These are phyloP conservation scores for Backusella mclennaniae DNA, from an alignment of 192 early-diverging fungal species.

Conservation along the genomic window DNA sequence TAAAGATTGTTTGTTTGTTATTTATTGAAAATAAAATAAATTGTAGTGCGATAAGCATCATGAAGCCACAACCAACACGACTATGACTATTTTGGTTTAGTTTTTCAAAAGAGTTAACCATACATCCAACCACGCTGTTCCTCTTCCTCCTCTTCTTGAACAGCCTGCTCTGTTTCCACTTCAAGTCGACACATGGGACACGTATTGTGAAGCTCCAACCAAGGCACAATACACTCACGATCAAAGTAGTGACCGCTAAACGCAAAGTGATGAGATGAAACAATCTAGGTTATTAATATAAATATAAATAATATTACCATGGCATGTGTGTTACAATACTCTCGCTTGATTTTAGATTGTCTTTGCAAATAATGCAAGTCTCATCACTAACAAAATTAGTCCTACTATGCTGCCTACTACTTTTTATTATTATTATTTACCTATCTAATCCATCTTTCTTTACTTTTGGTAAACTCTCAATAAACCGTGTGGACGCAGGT, in stretches of 20 bases:
- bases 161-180: conserved; percentile 36
- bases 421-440: conserved; percentile 8
- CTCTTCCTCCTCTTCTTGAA: conserved; percentile 39
- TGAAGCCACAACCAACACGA: neutral
- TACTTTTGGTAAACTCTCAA: conserved; percentile 26
- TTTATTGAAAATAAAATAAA: neutral
- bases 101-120: conserved; percentile 11
- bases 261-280: neutral
- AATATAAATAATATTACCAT: conserved; percentile 27
- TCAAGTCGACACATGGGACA: conserved; percentile 37
- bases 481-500: conserved; percentile 39
- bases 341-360: conserved; percentile 29
- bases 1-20: neutral
- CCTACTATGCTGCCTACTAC: neutral
- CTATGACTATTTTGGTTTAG: neutral
- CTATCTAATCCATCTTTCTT: conserved; percentile 12
- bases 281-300: neutral
- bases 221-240: conserved; percentile 37
- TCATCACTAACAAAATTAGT: conserved; percentile 31
- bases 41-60: neutral
- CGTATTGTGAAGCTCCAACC: conserved; percentile 39
- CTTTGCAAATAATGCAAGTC: conserved; percentile 42
- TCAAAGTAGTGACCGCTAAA: conserved; percentile 40
- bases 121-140: conserved; percentile 37
- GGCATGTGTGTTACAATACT: conserved; percentile 37